Conservation (phyloP, 164 flowering plant genomes). For the Chimonanthus salicifolius region DNA sequence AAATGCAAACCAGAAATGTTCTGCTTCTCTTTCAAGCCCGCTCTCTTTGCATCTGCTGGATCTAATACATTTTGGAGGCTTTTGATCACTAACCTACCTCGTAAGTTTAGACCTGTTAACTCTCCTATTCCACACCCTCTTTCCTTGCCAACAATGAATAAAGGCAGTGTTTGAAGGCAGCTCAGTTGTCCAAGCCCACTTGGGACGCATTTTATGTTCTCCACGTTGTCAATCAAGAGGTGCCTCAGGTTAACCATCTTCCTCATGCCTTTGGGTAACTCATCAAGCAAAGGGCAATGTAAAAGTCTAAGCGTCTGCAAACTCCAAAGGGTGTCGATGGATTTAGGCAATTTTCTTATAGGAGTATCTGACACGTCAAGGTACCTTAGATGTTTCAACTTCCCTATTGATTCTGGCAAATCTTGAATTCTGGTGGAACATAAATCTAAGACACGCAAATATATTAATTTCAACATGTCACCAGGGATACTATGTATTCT, state of each 20-base stretch:
- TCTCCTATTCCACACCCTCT: background rate
- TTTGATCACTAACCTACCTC: background rate
- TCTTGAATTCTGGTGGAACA: background rate
- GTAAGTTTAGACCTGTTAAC: background rate
- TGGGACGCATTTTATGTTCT: slow-evolving; percentile 2
- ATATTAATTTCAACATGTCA: background rate
- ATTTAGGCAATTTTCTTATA: slow-evolving; percentile 12
- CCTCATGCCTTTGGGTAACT: slow-evolving; percentile 6
- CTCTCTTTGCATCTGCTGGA: background rate
- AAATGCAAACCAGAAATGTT: background rate
- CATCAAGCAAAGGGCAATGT: slow-evolving; percentile 8
- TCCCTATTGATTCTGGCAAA: slow-evolving; percentile 1
- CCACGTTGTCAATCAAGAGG: background rate
- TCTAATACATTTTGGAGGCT: slow-evolving; percentile 2
- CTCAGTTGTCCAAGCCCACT: background rate
- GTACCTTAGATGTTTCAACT: slow-evolving; percentile 8
- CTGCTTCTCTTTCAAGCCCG: slow-evolving; percentile 4
- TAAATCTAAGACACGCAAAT: slow-evolving; percentile 2
- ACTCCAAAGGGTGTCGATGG: slow-evolving; percentile 11
- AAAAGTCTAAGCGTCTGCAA: slow-evolving; percentile 22
- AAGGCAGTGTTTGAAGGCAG: slow-evolving; percentile 16
- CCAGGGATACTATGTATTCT: background rate
- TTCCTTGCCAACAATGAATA: slow-evolving; percentile 11
- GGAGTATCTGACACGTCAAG: background rate
- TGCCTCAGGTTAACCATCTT: slow-evolving; percentile 9